Conservation (phyloP, 2,329 filamentous ascomycete species). For the Sarocladiaceae sp. region DNA sequence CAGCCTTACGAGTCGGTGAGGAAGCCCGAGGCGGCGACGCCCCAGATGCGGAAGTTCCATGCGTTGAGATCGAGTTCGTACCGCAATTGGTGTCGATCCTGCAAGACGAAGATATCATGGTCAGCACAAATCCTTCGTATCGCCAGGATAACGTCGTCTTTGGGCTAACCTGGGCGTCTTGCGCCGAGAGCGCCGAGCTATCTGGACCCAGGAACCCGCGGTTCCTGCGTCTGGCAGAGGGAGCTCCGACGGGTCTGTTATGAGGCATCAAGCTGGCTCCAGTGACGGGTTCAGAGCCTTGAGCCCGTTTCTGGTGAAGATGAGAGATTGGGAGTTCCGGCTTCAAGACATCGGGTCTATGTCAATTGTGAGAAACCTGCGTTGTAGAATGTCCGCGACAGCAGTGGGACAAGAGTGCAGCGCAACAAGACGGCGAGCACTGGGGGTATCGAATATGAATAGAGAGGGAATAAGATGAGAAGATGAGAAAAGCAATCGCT, state of each 20-base stretch:
- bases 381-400: too few species aligned
- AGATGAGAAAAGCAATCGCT: too few species aligned
- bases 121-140: too few species aligned
- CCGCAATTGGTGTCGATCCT: conserved; percentile 46
- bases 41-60: conserved; percentile 50
- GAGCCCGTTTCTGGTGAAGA: too few species aligned
- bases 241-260: conserved; percentile 24
- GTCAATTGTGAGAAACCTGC: too few species aligned
- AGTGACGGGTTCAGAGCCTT: too few species aligned
- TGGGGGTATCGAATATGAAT: too few species aligned
- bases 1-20: conserved; percentile 44
- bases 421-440: too few species aligned
- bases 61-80: conserved; percentile 49
- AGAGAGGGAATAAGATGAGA: too few species aligned
- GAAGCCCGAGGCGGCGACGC: conserved; percentile 48
- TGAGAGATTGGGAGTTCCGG: neutral
- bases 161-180: conserved; percentile 43
- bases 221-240: conserved; percentile 29
- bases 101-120: conserved; percentile 1
- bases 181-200: conserved; percentile 42
- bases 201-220: conserved; percentile 45
- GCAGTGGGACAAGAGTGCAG: too few species aligned
- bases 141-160: too few species aligned
- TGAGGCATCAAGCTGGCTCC: conserved; percentile 10
- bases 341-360: too few species aligned